Base-by-base conservation (phyloP, 768 basidiomycete species). In the Gymnopilus dilepis region DNA sequence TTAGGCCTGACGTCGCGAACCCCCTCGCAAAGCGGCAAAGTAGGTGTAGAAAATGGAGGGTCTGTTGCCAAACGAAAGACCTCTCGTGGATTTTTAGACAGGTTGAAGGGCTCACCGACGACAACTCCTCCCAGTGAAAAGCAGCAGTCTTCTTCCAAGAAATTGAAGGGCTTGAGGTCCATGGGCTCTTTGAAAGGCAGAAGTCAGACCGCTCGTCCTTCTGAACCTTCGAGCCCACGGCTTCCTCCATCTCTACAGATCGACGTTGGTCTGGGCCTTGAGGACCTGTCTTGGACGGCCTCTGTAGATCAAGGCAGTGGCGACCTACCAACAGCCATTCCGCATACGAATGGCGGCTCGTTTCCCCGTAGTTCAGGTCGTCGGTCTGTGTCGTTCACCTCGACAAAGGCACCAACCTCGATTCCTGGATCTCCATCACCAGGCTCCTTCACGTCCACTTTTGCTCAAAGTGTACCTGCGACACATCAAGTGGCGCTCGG, bases 181-280 rank as follows among this genome's bases (percentile, higher is more conserved):
- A 92, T 94, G 88, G 84, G 91, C 31, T 94, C 92, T 13, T 77
- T 94, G 42, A 89, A 88, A 69, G 83, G 87, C 24, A 86, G 80
- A 68, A 73, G 79, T 11, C 73, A 77, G 8, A 60, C 67, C 4
- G 61, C 73, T 4, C 77, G 75, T 58, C 78, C 74, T 65, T 71
- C 78, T 6, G 80, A 80, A 30, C 69, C 78, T 47, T 63, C 82
- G 4, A 84, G 83, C 60, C 86, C 86, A 2, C 81, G 74, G 56
- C 74, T 86, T 6, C 88, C 87, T 1, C 79, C 84, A 51, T 76
- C 85, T 9, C 73, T 84, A 42, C 76, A 78, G 53, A 75, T 89
- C 31, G 87, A 88, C 38, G 72, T 83, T 53, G 85, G 83, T 17
- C 74, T 89, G 30, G 86, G 85, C 17, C 73, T 89, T 28, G 78